phyloP scores from a whole-genome alignment of 208 protist species.

The Trichomonas tenax region DNA sequence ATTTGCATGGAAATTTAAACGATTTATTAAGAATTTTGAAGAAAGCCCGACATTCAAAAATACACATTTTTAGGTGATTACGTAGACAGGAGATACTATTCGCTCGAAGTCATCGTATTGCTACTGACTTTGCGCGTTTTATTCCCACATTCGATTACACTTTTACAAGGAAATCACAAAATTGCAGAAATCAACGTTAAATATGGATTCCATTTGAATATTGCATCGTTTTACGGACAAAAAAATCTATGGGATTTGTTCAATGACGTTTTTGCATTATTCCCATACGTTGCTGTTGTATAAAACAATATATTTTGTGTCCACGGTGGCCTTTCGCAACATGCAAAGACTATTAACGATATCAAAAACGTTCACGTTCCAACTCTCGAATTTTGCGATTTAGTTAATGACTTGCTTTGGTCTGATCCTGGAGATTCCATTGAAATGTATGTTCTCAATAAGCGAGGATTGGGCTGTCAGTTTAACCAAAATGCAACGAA shows the following conservation, averaged over 20 bases:
- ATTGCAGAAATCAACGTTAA: neutral
- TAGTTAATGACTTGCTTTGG: neutral
- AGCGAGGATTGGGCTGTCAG: neutral
- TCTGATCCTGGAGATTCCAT: neutral
- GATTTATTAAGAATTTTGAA: neutral
- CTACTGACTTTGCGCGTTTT: neutral
- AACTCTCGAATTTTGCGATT: neutral
- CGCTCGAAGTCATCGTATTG: neutral
- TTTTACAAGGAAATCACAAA: neutral
- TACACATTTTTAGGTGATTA: neutral
- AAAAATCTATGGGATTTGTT: neutral
- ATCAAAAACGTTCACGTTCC: neutral
- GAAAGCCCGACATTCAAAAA: neutral
- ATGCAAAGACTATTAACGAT: neutral
- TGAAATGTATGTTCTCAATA: neutral
- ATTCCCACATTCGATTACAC: neutral
- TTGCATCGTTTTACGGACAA: neutral
- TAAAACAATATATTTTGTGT: neutral
- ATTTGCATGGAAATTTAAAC: neutral
- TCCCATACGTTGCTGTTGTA: neutral
- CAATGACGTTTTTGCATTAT: neutral
- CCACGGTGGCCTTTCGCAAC: neutral
- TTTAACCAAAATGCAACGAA: neutral
- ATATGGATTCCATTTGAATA: neutral
- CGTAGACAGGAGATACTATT: neutral